Percentiles rank a stretch among this genome's conserved stretches.
phyloP scores from a whole-genome alignment of 345 rosid genomes.

The Hibiscus tridactylites region DNA sequence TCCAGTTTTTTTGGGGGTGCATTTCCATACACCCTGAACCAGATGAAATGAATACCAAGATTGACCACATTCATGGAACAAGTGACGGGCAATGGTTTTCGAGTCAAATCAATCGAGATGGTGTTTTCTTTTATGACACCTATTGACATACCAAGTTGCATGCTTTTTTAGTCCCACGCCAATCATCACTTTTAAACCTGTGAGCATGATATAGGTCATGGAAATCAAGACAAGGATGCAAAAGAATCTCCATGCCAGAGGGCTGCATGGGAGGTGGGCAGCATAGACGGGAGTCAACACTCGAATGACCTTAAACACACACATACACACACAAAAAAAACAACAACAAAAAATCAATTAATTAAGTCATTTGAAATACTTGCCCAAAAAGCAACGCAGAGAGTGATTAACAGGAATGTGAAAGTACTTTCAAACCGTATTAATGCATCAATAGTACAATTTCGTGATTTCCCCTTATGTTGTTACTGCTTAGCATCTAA shows the following conservation, averaged over 20 bases:
- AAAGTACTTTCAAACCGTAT: too few relatives aligned
- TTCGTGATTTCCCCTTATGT: background rate
- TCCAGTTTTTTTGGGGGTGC: background rate
- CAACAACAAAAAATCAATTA: background rate
- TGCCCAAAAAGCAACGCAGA: background rate
- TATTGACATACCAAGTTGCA: constrained; percentile 73
- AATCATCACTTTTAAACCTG: constrained; percentile 69
- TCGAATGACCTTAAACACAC: constrained; percentile 64
- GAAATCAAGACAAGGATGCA: constrained; percentile 52
- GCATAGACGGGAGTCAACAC: constrained; percentile 82
- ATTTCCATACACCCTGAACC: background rate
- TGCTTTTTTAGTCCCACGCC: constrained; percentile 80
- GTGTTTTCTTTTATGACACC: constrained; percentile 21
- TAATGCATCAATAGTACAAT: background rate
- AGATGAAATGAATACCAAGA: background rate
- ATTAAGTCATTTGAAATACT: background rate
- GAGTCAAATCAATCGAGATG: constrained; percentile 18
- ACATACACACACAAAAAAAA: too few relatives aligned
- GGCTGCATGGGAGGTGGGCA: constrained; percentile 54
- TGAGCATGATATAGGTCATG: constrained; percentile 79
- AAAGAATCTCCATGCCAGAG: constrained; percentile 63
- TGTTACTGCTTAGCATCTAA: background rate
- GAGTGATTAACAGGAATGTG: background rate
- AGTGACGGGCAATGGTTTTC: background rate
- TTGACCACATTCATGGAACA: background rate